Base-by-base conservation (phyloP, 2,329 filamentous ascomycete species). In the Sporothrix curviconia region DNA sequence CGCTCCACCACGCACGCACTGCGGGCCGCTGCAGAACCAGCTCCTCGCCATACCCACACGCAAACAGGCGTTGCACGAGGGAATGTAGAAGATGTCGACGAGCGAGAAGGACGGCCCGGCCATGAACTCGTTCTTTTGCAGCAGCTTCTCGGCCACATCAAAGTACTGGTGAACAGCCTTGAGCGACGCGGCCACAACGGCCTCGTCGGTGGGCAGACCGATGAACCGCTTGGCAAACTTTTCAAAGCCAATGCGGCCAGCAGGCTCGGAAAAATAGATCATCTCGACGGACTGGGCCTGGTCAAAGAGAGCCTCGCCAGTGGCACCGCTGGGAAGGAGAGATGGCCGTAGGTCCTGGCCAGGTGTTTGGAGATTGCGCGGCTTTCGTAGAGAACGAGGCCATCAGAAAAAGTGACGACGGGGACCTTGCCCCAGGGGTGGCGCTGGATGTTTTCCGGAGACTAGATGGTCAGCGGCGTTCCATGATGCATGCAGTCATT, bases 341-440 rank as follows among this genome's bases (percentile, higher is more conserved):
- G n/a, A n/a, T n/a, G n/a, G n/a, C 66, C 71, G 67, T 76, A 77
- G 62, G 74, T 76, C 32, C 25, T 71, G 11, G 74, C 66, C 58
- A 78, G 70, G 64, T 76, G 75, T 65, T 73, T 73, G 72, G 71
- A 75, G 63, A 78, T 77, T 52, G 72, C 70, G 36, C 74, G 75
- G 63, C 72, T 76, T 64, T 78, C 75, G 62, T 75, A 74, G 56
- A 78, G 69, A 51, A 68, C 74, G 64, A 76, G 76, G 0, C 72
- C 72, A 4, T 70, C 66, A 12, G 72, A 62, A 60, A 71, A 74
- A 49, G 64, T 66, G 43, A 77, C 59, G n/a, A 63, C 66, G 39
- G 74, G 73, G 30, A 75, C 62, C 66, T 74, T 75, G 22, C 72
- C 73, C 69, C 71, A 74, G 2, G 72, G 73, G 62, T 76, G 70